Conservation (phyloP, 2,329 filamentous ascomycete species). For the Metarhizium album region DNA sequence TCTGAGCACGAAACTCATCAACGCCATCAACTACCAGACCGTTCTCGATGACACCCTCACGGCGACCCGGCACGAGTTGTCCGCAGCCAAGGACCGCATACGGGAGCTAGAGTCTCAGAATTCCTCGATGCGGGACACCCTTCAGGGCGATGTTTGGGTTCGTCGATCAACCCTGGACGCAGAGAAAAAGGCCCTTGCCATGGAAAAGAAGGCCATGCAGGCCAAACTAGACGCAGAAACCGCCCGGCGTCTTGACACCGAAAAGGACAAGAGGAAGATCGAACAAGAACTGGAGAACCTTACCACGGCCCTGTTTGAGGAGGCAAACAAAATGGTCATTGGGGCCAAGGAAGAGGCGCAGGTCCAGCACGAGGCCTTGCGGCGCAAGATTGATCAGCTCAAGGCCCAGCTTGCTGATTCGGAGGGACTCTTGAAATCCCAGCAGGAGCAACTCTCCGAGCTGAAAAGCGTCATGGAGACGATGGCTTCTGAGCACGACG, state of each 20-base stretch:
- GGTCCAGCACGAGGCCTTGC: constrained; percentile 67
- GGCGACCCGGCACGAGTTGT: constrained; percentile 72
- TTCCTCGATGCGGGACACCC: constrained; percentile 58
- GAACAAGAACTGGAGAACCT: constrained; percentile 86
- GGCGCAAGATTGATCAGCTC: constrained; percentile 80
- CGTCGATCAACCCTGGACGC: constrained; percentile 62
- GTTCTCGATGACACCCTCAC: constrained; percentile 80
- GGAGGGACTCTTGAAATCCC: constrained; percentile 72
- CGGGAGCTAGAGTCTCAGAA: constrained; percentile 54
- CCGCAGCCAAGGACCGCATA: constrained; percentile 57
- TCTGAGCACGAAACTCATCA: constrained; percentile 90
- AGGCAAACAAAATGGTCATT: constrained; percentile 97
- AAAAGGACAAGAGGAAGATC: constrained; percentile 77
- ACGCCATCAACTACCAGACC: constrained; percentile 94
- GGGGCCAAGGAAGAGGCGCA: constrained; percentile 77
- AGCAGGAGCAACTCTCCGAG: constrained; percentile 86
- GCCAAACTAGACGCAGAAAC: constrained; percentile 54
- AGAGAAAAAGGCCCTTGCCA: constrained; percentile 52
- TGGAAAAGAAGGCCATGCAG: constrained; percentile 48
- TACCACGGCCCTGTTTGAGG: constrained; percentile 89
- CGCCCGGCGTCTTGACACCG: constrained; percentile 50
- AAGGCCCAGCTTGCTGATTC: constrained; percentile 78
- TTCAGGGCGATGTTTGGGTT: constrained; percentile 66
- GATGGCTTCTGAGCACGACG: constrained; percentile 64
- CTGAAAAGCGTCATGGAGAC: constrained; percentile 88